Percentiles rank a stretch among this genome's conserved stretches.
These are phyloP conservation scores for Filobasidium wieringae DNA, from an alignment of 768 basidiomycete species.

Conservation along the genomic window DNA sequence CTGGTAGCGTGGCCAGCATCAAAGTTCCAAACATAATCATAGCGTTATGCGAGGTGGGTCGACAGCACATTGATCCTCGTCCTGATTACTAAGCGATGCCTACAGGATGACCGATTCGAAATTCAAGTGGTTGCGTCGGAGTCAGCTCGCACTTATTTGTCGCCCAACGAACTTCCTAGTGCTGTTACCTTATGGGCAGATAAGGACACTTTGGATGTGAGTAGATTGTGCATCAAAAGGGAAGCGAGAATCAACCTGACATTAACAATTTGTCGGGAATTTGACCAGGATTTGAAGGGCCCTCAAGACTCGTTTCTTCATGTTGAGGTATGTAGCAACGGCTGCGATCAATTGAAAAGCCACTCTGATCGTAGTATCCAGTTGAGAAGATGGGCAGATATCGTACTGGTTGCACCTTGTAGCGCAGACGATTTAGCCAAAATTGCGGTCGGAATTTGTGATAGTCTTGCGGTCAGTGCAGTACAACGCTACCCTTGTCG, in stretches of 20 bases:
- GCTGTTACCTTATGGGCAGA: too few relatives aligned
- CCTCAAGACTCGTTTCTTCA: conserved; percentile 88
- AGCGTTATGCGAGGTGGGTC: too few relatives aligned
- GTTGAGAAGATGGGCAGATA: conserved; percentile 69
- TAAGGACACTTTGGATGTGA: too few relatives aligned
- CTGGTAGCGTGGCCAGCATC: conserved; percentile 91
- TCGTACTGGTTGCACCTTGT: conserved; percentile 89
- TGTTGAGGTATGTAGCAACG: conserved; percentile 64
- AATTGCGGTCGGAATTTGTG: conserved; percentile 75
- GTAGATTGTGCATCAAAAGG: too few relatives aligned
- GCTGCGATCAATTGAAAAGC: too few relatives aligned
- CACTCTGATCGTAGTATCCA: conserved; percentile 10
- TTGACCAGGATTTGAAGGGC: conserved; percentile 52
- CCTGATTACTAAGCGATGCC: too few relatives aligned
- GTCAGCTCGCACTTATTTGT: too few relatives aligned
- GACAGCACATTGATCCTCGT: too few relatives aligned
- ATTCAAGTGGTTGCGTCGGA: background rate
- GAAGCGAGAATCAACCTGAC: too few relatives aligned
- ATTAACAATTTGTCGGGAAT: too few relatives aligned
- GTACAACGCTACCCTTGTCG: conserved; percentile 40
- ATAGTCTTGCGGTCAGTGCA: conserved; percentile 55
- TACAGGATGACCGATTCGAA: background rate
- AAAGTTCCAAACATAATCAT: conserved; percentile 78
- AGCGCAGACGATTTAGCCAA: conserved; percentile 92
- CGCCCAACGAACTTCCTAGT: too few relatives aligned